Evolutionary conservation across 208 protist species (phyloP).

Genomic region (Trypanosoma congolense): DNA sequence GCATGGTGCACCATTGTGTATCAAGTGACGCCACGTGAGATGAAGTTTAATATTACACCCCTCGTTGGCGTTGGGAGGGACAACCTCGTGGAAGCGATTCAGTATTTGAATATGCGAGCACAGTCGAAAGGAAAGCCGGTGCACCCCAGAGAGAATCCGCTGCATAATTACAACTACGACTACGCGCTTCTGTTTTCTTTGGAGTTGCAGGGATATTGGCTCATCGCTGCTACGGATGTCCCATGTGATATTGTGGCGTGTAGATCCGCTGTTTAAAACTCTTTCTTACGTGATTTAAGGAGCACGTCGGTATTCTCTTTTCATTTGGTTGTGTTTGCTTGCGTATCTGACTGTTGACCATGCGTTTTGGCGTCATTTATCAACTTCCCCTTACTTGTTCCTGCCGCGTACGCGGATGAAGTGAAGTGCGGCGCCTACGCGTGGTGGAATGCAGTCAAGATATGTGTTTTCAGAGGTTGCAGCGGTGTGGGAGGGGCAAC

Average conservation of each 20-base stretch:
- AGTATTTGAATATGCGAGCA: slow-evolving; percentile 51
- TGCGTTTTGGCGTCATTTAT: not conserved
- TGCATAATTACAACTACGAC: slow-evolving; percentile 78
- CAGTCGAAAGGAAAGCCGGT: slow-evolving; percentile 22
- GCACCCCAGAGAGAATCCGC: slow-evolving; percentile 59
- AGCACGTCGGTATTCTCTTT: not conserved
- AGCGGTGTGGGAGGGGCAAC: too few species aligned
- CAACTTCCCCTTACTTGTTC: not conserved
- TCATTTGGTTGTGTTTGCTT: not conserved
- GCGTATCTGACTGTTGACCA: not conserved
- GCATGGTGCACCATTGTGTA: slow-evolving; percentile 83
- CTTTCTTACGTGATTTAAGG: too few species aligned
- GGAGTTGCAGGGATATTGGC: slow-evolving; percentile 83
- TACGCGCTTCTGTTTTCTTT: slow-evolving; percentile 83
- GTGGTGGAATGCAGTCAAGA: too few species aligned
- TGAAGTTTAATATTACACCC: slow-evolving; percentile 83
- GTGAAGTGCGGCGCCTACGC: too few species aligned
- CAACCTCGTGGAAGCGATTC: slow-evolving; percentile 69
- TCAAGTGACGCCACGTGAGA: slow-evolving; percentile 80
- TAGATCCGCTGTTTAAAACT: slow-evolving; percentile 26
- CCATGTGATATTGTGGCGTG: slow-evolving; percentile 88
- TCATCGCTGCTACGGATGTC: slow-evolving; percentile 82
- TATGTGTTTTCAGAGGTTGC: too few species aligned
- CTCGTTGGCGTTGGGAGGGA: slow-evolving; percentile 66
- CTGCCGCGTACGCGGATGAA: too few species aligned